A percentile compares a stretch with the other conserved stretches of the same genome.
Conservation (phyloP, 2,329 filamentous ascomycete species). For the Alternaria burnsii region DNA sequence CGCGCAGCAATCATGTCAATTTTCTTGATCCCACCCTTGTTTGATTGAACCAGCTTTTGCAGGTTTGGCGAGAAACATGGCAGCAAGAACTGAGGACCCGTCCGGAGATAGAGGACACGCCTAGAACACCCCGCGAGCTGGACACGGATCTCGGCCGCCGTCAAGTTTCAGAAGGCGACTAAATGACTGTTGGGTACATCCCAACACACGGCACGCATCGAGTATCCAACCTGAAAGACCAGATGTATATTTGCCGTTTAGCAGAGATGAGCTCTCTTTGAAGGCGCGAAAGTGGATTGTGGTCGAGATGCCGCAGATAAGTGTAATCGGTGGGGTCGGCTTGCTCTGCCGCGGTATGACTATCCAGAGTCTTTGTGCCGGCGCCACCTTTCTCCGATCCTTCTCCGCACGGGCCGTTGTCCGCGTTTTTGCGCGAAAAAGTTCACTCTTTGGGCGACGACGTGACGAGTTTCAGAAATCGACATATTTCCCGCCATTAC, state of each 20-base stretch:
- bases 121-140: slow-evolving; percentile 2
- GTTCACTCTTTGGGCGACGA: slow-evolving; percentile 25
- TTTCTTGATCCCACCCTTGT: neutral
- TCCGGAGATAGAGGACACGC: neutral
- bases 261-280: neutral
- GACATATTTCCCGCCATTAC: slow-evolving; percentile 24
- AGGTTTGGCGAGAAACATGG: neutral
- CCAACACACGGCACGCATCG: neutral
- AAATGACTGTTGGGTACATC: slow-evolving; percentile 1
- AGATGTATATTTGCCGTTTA: slow-evolving; percentile 3
- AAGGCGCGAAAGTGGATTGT: neutral
- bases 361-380: slow-evolving; percentile 11
- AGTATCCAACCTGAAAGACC: neutral
- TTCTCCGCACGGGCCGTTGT: slow-evolving; percentile 33
- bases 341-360: slow-evolving; percentile 6
- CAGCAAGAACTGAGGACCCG: neutral
- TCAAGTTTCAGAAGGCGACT: slow-evolving; percentile 21
- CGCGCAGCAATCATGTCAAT: slow-evolving; percentile 6
- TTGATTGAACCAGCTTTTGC: neutral
- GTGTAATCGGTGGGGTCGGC: slow-evolving; percentile 3
- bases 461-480: slow-evolving; percentile 27
- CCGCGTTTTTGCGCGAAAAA: slow-evolving; percentile 28
- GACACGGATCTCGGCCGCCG: slow-evolving; percentile 3
- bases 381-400: slow-evolving; percentile 33
- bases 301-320: neutral